Base-by-base conservation (phyloP, 768 basidiomycete genomes). In the Russula dissimulans region DNA sequence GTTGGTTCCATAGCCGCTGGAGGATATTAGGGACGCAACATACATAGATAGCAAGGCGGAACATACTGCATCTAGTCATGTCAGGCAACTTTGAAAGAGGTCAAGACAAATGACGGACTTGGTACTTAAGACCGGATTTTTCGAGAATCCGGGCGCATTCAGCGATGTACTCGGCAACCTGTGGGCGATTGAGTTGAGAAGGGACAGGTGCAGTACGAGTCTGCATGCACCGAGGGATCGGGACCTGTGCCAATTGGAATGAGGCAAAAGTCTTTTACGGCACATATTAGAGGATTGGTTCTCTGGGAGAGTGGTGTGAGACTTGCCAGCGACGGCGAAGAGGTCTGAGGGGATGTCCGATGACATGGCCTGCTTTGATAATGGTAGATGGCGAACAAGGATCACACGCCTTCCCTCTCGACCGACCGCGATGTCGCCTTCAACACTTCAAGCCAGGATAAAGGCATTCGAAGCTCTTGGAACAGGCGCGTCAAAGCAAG, bases 1-100 rank as follows among this genome's bases (percentile, higher is more conserved):
- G 69, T 95, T 95, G 1, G 95, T 97, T 22, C 94, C 94, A 68
- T 95, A 97, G 5, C 91, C 91, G 67, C 91, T 92, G 62, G 15
- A 42, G 32, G 32, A 47, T 9, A 32, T 59, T 38, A 62, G 38
- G 39, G 5, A 29, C 44, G 31, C 43, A 18, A 47, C 15, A 9
- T 41, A 12, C 39, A 31, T 26, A 39, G 39, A 43, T 29, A 29
- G 48, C 17, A 41, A 43, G 26, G 26, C 5, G 31, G 44, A 14
- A 71, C 80, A 79, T 70, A 84, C 87, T 89, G 87, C 79, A 90
- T 81, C 86, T 89, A 45, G 17, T 53, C 26, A 36, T 48, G 22
- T 26, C 22, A 26, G 22, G 22, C 47, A 42, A 29, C 10, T 26
- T 26, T 26, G 18, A 26, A 57, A 4, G 12, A 43, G 4, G 17